Conservation (phyloP, 192 early-diverging fungal genomes). For the Martensiomyces pterosporus region DNA sequence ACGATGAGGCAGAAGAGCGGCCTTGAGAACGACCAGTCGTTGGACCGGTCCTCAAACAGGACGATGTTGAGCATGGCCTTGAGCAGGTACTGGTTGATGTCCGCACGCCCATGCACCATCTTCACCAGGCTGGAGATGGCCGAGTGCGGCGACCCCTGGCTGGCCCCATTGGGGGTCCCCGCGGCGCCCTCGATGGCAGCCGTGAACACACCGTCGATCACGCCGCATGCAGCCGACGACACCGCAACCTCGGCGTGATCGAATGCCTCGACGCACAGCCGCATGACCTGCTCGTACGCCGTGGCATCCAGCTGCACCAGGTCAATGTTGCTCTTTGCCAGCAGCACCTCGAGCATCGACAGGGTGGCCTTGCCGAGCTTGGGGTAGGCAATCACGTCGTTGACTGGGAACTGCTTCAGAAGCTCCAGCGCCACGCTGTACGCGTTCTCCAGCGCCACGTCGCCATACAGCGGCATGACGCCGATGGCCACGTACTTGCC, state of each 20-base stretch:
- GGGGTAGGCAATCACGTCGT: conserved; percentile 67
- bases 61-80: conserved; percentile 66
- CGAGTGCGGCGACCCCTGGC: too few relatives aligned
- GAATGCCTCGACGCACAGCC: conserved; percentile 69
- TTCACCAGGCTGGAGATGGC: conserved; percentile 26
- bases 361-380: conserved; percentile 57
- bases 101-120: conserved; percentile 46
- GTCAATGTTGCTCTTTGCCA: conserved; percentile 60
- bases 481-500: conserved; percentile 90
- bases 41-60: conserved; percentile 74
- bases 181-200: conserved; percentile 58
- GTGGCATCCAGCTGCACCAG: conserved; percentile 55
- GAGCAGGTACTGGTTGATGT: conserved; percentile 63
- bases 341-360: conserved; percentile 65
- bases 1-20: conserved; percentile 77
- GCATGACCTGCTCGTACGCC: conserved; percentile 68
- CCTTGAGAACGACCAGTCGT: conserved; percentile 79
- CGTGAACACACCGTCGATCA: conserved; percentile 68
- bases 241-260: conserved; percentile 54
- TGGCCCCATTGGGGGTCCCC: conserved; percentile 9
- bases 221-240: conserved; percentile 61
- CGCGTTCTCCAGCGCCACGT: conserved; percentile 68
- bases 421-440: conserved; percentile 62
- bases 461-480: conserved; percentile 84
- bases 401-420: conserved; percentile 66